Evolutionary conservation across 192 early-diverging fungal genomes (phyloP).

Genomic region (Piromyces finnis): DNA sequence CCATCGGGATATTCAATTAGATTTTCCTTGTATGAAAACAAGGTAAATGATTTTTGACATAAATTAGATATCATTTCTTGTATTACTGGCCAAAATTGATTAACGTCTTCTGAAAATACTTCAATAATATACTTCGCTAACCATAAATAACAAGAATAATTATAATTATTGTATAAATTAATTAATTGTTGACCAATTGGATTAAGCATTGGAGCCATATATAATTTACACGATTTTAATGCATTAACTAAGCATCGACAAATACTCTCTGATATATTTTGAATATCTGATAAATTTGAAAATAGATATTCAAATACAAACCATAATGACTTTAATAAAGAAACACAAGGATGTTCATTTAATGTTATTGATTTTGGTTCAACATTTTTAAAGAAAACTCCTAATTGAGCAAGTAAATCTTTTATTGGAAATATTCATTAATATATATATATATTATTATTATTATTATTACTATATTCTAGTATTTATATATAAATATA

Average conservation of each 20-base stretch:
- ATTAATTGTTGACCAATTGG: constrained; percentile 41
- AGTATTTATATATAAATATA: constrained; percentile 9
- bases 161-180: constrained; percentile 44
- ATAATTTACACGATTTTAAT: constrained; percentile 29
- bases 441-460: too few species aligned
- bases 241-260: constrained; percentile 34
- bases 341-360: constrained; percentile 44
- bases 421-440: neutral
- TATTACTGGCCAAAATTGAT: neutral
- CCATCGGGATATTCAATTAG: constrained; percentile 1
- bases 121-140: constrained; percentile 43
- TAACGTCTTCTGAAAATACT: constrained; percentile 26
- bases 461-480: too few species aligned
- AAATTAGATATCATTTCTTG: constrained; percentile 43
- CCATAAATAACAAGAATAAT: constrained; percentile 63
- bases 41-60: constrained; percentile 2
- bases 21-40: neutral
- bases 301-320: constrained; percentile 45
- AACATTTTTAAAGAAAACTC: constrained; percentile 36
- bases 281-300: constrained; percentile 20
- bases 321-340: constrained; percentile 51
- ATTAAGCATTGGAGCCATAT: constrained; percentile 33
- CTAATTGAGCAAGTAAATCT: constrained; percentile 38
- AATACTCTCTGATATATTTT: constrained; percentile 22
- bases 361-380: constrained; percentile 18